phyloP scores from a whole-genome alignment of 108 stramenopile genomes.

The Parietichytrium sp. region DNA sequence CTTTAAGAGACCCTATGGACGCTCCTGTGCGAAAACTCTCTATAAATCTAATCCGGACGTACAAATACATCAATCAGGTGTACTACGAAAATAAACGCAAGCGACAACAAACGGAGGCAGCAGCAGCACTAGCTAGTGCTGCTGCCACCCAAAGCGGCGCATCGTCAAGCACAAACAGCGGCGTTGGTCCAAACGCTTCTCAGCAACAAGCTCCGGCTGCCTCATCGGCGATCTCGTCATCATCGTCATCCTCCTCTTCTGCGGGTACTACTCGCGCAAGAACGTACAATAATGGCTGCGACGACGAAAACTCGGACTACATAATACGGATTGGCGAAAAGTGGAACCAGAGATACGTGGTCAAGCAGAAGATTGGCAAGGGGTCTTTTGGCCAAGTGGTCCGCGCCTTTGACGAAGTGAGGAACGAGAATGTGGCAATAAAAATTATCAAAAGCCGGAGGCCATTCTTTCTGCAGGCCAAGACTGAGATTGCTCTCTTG shows the following conservation, averaged over 20 bases:
- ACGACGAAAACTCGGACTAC: conserved; percentile 96
- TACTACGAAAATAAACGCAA: conserved; percentile 74
- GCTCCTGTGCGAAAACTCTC: conserved; percentile 67
- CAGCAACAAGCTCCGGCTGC: too few relatives aligned
- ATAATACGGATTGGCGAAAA: conserved; percentile 78
- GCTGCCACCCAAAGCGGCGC: background rate
- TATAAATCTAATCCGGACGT: conserved; percentile 83
- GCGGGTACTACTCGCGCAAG: background rate
- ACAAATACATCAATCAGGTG: conserved; percentile 84
- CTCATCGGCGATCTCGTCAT: too few relatives aligned
- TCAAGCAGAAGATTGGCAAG: conserved; percentile 92
- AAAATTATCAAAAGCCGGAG: conserved; percentile 97
- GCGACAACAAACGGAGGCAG: background rate
- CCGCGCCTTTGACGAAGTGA: conserved; percentile 71
- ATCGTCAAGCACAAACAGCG: too few relatives aligned
- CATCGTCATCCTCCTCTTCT: too few relatives aligned
- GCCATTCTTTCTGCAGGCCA: conserved; percentile 91
- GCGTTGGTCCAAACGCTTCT: too few relatives aligned
- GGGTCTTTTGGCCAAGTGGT: conserved; percentile 95
- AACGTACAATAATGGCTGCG: conserved; percentile 78
- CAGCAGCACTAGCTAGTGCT: background rate
- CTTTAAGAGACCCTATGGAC: conserved; percentile 10
- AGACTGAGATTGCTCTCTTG: conserved; percentile 90
- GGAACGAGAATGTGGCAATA: conserved; percentile 82
- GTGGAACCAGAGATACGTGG: conserved; percentile 75